A percentile compares a stretch with the other conserved stretches of the same genome.
Conservation (phyloP, 1,284 basidiomycete species). For the Taiwanofungus camphoratus region DNA sequence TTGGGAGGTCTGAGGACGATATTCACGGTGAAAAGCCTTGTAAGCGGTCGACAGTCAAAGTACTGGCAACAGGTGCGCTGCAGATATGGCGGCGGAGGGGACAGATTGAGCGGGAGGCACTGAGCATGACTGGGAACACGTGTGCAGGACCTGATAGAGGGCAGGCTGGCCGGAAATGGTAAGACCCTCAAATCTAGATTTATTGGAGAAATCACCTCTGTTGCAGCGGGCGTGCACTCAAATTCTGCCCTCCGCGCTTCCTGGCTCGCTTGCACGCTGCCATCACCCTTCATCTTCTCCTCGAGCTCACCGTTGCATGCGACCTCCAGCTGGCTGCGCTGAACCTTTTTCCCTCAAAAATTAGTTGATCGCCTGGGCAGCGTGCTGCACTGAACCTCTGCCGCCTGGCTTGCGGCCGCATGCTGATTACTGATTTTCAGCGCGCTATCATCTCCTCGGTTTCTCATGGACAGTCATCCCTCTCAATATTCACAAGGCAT, state of each 20-base stretch:
- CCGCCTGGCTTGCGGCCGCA: neutral
- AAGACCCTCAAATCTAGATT: conserved; percentile 20
- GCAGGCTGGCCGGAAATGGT: neutral
- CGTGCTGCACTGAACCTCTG: too few relatives aligned
- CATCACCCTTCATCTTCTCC: conserved; percentile 15
- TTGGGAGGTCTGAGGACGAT: too few relatives aligned
- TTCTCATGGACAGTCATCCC: conserved; percentile 1
- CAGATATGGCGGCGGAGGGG: neutral
- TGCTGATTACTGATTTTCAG: neutral
- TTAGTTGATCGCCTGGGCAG: too few relatives aligned
- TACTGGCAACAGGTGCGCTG: conserved; percentile 7
- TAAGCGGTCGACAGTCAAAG: conserved; percentile 4
- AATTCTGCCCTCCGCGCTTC: conserved; percentile 5
- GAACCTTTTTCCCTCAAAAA: too few relatives aligned
- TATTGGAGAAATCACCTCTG: conserved; percentile 2
- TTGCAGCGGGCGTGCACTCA: conserved; percentile 1
- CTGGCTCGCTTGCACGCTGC: conserved; percentile 16
- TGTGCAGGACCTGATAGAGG: neutral
- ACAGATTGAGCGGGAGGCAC: too few relatives aligned
- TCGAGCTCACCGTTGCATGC: too few relatives aligned
- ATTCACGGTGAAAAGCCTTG: too few relatives aligned
- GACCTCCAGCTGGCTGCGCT: too few relatives aligned
- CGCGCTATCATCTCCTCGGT: neutral
- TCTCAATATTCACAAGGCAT: conserved; percentile 27
- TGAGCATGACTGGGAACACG: too few relatives aligned